Conservation (phyloP, 2,329 filamentous ascomycete genomes). For the Trichoderma sp. region DNA sequence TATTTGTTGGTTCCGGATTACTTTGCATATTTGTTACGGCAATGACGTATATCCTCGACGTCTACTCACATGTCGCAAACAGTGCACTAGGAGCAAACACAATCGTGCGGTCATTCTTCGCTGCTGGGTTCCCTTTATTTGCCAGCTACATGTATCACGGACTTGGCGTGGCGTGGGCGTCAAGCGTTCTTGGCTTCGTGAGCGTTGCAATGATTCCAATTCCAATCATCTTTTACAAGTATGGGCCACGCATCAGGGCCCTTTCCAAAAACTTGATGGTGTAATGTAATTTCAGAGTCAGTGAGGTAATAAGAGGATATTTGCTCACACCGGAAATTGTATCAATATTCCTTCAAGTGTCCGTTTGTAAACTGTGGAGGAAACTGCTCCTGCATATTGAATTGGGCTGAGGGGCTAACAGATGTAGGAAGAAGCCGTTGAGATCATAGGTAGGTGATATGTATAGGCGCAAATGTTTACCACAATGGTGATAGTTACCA, state of each 20-base stretch:
- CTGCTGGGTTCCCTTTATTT: conserved; percentile 45
- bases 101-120: conserved; percentile 54
- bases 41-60: conserved; percentile 42
- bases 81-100: conserved; percentile 35
- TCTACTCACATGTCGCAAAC: conserved; percentile 33
- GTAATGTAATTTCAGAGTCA: neutral
- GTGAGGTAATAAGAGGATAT: neutral
- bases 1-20: neutral
- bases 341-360: neutral
- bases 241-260: conserved; percentile 12
- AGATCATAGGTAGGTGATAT: neutral
- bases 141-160: conserved; percentile 21
- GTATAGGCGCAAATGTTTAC: neutral
- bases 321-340: neutral
- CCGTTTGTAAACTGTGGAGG: neutral
- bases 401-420: neutral
- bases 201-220: conserved; percentile 20
- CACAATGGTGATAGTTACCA: neutral
- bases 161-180: conserved; percentile 25
- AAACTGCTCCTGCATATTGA: too few species aligned
- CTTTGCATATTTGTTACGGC: conserved; percentile 31
- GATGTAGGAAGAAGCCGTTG: neutral
- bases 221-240: conserved; percentile 23
- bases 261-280: conserved; percentile 15
- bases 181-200: conserved; percentile 19